A percentile compares a stretch with the other conserved stretches of the same genome.
Evolutionary conservation across 177 flowering plant genomes (phyloP).

Genomic region (Vitis hybrid): DNA sequence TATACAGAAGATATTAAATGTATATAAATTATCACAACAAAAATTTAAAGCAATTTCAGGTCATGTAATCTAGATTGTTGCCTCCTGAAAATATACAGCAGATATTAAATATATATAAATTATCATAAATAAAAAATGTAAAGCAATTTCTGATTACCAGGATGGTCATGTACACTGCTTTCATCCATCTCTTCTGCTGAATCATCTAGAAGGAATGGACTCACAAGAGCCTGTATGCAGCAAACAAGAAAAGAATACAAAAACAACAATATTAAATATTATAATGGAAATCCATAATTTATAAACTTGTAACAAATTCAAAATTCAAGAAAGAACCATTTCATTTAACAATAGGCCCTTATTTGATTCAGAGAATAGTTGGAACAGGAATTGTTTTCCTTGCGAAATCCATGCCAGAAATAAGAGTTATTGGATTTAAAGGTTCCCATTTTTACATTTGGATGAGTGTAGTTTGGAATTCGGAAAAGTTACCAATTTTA

Average conservation of each 20-base stretch:
- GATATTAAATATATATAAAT: neutral
- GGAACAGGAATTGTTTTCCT: too few species aligned
- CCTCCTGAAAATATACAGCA: slow-evolving; percentile 27
- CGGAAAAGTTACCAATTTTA: too few species aligned
- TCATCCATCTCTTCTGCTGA: slow-evolving; percentile 45
- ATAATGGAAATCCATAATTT: neutral
- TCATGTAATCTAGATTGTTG: slow-evolving; percentile 17
- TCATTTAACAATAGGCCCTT: neutral
- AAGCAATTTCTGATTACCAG: slow-evolving; percentile 36
- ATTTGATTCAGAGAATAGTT: too few species aligned
- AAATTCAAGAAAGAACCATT: neutral
- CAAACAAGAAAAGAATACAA: neutral
- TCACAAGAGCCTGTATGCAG: slow-evolving; percentile 71
- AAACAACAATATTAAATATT: neutral
- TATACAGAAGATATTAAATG: neutral
- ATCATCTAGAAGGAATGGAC: slow-evolving; percentile 83
- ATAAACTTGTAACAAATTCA: neutral
- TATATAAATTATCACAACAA: neutral
- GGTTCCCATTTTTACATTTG: too few species aligned
- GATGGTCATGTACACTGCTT: slow-evolving; percentile 13
- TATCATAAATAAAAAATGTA: neutral
- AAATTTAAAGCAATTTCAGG: too few species aligned
- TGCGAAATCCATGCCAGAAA: too few species aligned
- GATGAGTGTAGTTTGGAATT: too few species aligned
- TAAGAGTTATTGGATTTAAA: too few species aligned